Base-by-base conservation (phyloP, 352 stramenopile species). In the Pythium aquatile region DNA sequence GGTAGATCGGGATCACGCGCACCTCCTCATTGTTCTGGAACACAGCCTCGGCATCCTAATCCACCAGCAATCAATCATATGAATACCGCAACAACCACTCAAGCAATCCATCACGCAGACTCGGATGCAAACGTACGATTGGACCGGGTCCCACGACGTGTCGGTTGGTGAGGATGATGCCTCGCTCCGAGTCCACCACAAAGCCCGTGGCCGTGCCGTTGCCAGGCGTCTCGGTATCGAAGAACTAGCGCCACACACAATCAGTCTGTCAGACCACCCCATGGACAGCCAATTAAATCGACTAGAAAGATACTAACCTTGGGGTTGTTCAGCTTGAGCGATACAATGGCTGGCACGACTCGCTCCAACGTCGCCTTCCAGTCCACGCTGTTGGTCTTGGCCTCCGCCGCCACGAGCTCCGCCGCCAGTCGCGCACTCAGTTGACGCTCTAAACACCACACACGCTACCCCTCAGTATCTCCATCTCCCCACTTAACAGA, bases 11-110 rank as follows among this genome's bases (percentile, higher is more conserved):
- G 48, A 90, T 84, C 42, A 97, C 81, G n/a, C 87, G 78, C 17
- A 98, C 86, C 77, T 98, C 91, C 66, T 98, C 93, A 65, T 98
- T 97, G 74, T 97, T 98, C 67, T 96, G 84, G 65, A 98, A 98
- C 24, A 97, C 83, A 1, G 90, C 90, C 55, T 98, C 90, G 0
- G 89, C 88, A 56, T 94, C 83, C 75, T 96, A 67, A 52, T 54
- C 9, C n/a, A 37, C 16, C 2, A 52, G 53, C 51, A 29, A 58
- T 44, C 58, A 30, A 58, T 30, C 24, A 1, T 7, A 58, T 61
- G 30, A 5, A 16, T 17, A 35, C n/a, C 40, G 1, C n/a, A 55
- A 33, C 1, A 33, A 24, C 20, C 20, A 24, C 20, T 46, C 55
- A 28, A 26, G 51, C 26, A 65, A 60, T 46, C 7, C 5, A 28